phyloP scores from a whole-genome alignment of 352 stramenopile species.

The Albugo candida region DNA sequence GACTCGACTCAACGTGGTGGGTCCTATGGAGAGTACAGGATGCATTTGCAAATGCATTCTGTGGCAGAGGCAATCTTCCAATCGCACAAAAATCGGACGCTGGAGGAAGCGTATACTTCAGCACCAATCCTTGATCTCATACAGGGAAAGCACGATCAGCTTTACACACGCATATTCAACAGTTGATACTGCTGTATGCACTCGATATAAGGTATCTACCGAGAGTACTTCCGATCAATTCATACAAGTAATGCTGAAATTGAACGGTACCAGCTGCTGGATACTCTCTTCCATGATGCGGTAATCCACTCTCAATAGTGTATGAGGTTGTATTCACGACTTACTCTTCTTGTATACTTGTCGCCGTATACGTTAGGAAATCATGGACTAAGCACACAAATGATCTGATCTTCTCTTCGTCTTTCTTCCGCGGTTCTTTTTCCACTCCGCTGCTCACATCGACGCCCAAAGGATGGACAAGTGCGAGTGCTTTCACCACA shows the following conservation, averaged over 20 bases:
- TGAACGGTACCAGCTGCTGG: no score
- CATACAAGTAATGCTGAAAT: no score
- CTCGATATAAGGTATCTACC: no score
- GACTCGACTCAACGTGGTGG: conserved; percentile 62
- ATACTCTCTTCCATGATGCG: no score
- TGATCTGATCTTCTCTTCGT: conserved; percentile 40
- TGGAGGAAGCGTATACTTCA: conserved; percentile 56
- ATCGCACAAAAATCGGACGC: conserved; percentile 35
- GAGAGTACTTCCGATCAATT: no score
- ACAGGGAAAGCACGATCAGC: conserved; percentile 64
- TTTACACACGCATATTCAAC: conserved; percentile 82
- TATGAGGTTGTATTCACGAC: no score
- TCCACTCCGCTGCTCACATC: conserved; percentile 95
- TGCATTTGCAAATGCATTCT: conserved; percentile 33
- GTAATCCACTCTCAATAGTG: no score
- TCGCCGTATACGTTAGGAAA: no score
- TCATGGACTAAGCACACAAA: conserved; percentile 2
- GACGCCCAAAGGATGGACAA: conserved; percentile 77
- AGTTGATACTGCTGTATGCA: no score
- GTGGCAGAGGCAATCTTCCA: conserved; percentile 34
- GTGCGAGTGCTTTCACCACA: conserved; percentile 75
- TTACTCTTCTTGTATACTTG: no score
- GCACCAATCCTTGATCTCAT: conserved; percentile 60
- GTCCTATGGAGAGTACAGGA: conserved; percentile 44
- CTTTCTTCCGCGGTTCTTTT: conserved; percentile 41